Base-by-base conservation (phyloP, 345 rosid species). In the Salix dunnii region DNA sequence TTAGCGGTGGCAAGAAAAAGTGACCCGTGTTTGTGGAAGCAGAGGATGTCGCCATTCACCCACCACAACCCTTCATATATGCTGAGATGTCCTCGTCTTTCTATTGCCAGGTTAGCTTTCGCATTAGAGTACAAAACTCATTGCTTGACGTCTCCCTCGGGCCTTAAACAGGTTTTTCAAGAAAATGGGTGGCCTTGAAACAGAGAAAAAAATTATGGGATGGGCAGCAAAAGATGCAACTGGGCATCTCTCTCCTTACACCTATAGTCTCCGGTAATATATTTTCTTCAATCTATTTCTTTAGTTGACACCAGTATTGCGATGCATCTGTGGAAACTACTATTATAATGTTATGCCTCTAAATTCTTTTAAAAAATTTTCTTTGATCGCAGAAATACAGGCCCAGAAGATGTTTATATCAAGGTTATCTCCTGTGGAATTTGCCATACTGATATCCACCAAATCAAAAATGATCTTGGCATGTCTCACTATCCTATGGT, bases 401-500 rank as follows among this genome's bases (percentile, higher is more conserved):
- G 89, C 9, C 84, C 88, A 0, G 86, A 87, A 62, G 90, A 90
- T 82, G 86, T 87, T 64, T 72, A 77, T 30, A 33, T 90, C 4
- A 88, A 85, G 63, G 91, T 88, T 4, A 48, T 81, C 62, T 81
- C 61, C 55, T 88, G 91, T 71, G 94, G 94, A 74, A 65, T 87
- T 30, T 88, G 89, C 74, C 91, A 90, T 81, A 82, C 87, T 70
- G 94, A 92, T 81, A 73, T 94, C 63, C 97, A 88, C 81, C 97
- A 90, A 83, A 81, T 80, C 51, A 90, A 82, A 77, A 87, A 89
- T 84, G 94, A 92, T 76, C 80, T 91, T 78, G 84, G 84, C 75
- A 81, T 70, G 84, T 88, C 87, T 78, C 86, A 38, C 58, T 94
- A 89, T 74, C 97, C 98, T 66, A 85, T 92, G 92, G 96, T 94